Evolutionary conservation across 2,329 filamentous ascomycete genomes (phyloP).

Genomic region (Didymella segeticola): DNA sequence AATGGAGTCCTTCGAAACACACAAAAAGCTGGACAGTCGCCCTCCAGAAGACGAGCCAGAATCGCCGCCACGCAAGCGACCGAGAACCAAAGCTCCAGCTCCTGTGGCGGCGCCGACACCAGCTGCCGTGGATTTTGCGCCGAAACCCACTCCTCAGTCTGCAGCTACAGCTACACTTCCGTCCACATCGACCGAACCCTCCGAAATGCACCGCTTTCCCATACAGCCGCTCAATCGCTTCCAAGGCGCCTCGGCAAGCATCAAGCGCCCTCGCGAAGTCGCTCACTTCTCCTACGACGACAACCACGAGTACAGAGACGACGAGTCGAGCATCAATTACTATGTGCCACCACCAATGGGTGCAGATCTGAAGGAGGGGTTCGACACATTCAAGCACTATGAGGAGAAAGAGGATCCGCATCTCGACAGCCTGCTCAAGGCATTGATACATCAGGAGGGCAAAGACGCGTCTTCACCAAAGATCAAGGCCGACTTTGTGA

Average conservation of each 20-base stretch:
- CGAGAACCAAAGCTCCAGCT: slow-evolving; percentile 44
- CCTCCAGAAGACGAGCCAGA: slow-evolving; percentile 17
- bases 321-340: slow-evolving; percentile 81
- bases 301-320: slow-evolving; percentile 75
- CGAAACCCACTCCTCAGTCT: background rate
- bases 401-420: slow-evolving; percentile 87
- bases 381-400: slow-evolving; percentile 80
- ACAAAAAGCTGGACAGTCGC: slow-evolving; percentile 12
- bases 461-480: slow-evolving; percentile 62
- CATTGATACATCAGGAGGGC: slow-evolving; percentile 76
- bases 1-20: background rate
- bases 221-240: slow-evolving; percentile 45
- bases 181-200: background rate
- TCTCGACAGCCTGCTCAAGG: slow-evolving; percentile 79
- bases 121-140: background rate
- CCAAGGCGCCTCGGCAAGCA: slow-evolving; percentile 42
- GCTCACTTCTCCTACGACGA: slow-evolving; percentile 93
- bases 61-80: slow-evolving; percentile 40
- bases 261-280: slow-evolving; percentile 71
- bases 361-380: slow-evolving; percentile 79
- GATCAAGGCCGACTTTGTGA: slow-evolving; percentile 80
- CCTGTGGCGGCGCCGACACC: slow-evolving; percentile 1
- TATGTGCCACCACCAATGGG: slow-evolving; percentile 81
- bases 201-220: slow-evolving; percentile 29
- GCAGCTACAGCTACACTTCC: background rate